Conservation (phyloP, 2,329 filamentous ascomycete genomes). For the Phaeomoniella chlamydospora region DNA sequence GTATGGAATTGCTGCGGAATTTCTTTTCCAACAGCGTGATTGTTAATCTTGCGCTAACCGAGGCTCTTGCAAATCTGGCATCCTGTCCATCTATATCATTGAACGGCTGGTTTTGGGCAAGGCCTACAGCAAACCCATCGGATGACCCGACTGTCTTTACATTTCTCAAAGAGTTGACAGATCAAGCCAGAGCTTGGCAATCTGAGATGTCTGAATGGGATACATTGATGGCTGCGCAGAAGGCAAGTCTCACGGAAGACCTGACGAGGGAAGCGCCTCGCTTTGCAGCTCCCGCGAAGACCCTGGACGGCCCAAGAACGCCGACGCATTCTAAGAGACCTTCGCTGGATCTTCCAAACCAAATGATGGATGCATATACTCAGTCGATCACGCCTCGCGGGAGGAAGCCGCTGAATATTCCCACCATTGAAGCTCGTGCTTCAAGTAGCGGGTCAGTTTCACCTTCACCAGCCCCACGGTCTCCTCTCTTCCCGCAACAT, state of each 20-base stretch:
- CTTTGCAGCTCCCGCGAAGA: conserved; percentile 25
- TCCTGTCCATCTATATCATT: conserved; percentile 73
- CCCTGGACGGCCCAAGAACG: conserved; percentile 11
- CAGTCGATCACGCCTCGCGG: conserved; percentile 1
- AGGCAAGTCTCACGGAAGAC: conserved; percentile 51
- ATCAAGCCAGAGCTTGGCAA: conserved; percentile 49
- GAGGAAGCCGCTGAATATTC: conserved; percentile 1
- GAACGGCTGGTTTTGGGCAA: conserved; percentile 68
- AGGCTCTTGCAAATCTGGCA: conserved; percentile 66
- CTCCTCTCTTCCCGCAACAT: neutral
- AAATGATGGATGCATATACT: conserved; percentile 1
- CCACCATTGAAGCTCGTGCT: neutral
- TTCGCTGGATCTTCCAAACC: neutral
- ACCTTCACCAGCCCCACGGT: conserved; percentile 1
- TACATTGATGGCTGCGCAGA: conserved; percentile 49
- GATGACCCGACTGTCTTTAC: conserved; percentile 31
- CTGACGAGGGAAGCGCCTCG: conserved; percentile 19
- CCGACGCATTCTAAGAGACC: neutral
- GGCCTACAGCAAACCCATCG: conserved; percentile 19
- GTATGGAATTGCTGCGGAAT: conserved; percentile 49
- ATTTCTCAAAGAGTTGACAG: conserved; percentile 44
- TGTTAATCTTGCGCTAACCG: conserved; percentile 77
- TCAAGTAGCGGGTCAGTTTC: conserved; percentile 1
- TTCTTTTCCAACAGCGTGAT: conserved; percentile 89
- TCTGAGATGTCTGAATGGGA: conserved; percentile 57